Evolutionary conservation across 176 grass and related monocot genomes (phyloP).

Genomic region (sorghum (Sorghum bicolor)): DNA sequence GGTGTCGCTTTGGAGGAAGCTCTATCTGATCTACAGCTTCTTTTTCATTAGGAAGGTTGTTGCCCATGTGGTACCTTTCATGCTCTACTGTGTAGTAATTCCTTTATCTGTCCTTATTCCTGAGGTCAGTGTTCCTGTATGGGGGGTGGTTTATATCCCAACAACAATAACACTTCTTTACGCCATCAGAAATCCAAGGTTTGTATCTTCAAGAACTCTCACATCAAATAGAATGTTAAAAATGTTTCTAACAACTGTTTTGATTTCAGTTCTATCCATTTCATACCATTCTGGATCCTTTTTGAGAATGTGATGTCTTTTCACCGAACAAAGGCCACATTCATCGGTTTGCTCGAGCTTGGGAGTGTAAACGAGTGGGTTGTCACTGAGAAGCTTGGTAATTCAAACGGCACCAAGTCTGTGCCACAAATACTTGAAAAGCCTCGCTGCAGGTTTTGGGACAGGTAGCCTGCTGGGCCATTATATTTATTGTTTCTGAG

Average conservation of each 20-base stretch:
- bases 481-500: not conserved
- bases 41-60: slow-evolving; percentile 96
- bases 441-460: slow-evolving; percentile 49
- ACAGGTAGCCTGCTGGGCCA: slow-evolving; percentile 52
- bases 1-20: slow-evolving; percentile 78
- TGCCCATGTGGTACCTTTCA: slow-evolving; percentile 79
- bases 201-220: not conserved
- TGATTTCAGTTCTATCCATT: slow-evolving; percentile 63
- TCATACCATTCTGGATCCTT: slow-evolving; percentile 94
- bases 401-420: slow-evolving; percentile 28
- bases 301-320: slow-evolving; percentile 99
- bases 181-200: slow-evolving; percentile 84
- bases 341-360: slow-evolving; percentile 82
- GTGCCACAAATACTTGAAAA: slow-evolving; percentile 58
- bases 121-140: slow-evolving; percentile 71
- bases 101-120: slow-evolving; percentile 80
- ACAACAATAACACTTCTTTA: slow-evolving; percentile 85
- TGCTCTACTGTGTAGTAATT: slow-evolving; percentile 81
- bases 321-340: slow-evolving; percentile 77
- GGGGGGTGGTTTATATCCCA: slow-evolving; percentile 83
- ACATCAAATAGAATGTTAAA: not conserved
- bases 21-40: slow-evolving; percentile 94
- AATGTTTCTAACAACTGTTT: slow-evolving; percentile 22
- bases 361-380: slow-evolving; percentile 90
- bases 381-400: slow-evolving; percentile 90